These are phyloP conservation scores for Periconia sp. DNA, from an alignment of 2,329 filamentous ascomycete genomes.

Conservation along the genomic window DNA sequence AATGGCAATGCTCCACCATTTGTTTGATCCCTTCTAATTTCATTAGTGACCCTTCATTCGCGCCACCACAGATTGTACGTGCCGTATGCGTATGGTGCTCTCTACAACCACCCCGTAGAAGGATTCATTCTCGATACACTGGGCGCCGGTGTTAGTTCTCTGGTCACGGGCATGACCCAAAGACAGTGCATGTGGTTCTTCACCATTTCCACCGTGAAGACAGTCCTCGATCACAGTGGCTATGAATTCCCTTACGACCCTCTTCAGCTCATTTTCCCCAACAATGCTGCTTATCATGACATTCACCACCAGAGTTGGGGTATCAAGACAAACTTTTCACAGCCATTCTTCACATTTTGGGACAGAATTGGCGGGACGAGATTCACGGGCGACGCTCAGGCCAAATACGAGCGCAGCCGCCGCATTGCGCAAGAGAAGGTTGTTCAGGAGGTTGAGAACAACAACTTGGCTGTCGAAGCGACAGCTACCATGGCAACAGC, in stretches of 20 bases:
- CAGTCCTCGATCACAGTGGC: constrained; percentile 95
- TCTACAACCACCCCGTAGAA: constrained; percentile 96
- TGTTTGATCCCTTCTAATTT: constrained; percentile 8
- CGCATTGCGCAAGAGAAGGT: constrained; percentile 59
- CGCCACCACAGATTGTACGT: constrained; percentile 97
- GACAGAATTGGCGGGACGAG: constrained; percentile 79
- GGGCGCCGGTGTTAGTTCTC: constrained; percentile 81
- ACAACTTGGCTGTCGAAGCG: constrained; percentile 13
- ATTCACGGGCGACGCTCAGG: constrained; percentile 68
- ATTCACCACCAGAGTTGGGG: constrained; percentile 99
- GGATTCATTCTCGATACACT: constrained; percentile 91
- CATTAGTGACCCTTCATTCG: constrained; percentile 80
- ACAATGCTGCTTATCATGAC: constrained; percentile 96
- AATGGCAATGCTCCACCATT: background rate
- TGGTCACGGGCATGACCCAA: constrained; percentile 77
- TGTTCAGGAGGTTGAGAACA: constrained; percentile 50
- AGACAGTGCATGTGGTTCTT: constrained; percentile 91
- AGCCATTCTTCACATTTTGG: constrained; percentile 96
- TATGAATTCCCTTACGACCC: constrained; percentile 96
- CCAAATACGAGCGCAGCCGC: constrained; percentile 60
- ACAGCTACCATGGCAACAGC: constrained; percentile 15
- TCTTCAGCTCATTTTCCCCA: constrained; percentile 85
- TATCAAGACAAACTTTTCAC: constrained; percentile 92
- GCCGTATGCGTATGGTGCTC: constrained; percentile 92
- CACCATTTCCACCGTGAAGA: constrained; percentile 87